Base-by-base conservation (phyloP, 805 yeast genomes). In the Wickerhamiella nectarea region DNA sequence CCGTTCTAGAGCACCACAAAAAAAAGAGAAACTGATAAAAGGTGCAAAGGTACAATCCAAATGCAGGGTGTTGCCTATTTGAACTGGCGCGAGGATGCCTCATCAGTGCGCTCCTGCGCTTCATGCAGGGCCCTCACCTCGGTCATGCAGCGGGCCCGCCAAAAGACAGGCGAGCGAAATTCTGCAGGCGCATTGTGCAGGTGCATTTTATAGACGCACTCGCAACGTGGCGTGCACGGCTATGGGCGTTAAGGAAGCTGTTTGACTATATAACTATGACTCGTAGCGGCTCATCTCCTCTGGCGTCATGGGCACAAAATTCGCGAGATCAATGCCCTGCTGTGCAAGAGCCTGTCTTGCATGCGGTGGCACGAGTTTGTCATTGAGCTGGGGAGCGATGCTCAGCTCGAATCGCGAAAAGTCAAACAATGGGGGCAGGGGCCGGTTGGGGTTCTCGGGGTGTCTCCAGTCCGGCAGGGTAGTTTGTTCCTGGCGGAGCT, bases 401-500 rank as follows among this genome's bases (percentile, higher is more conserved):
- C 65, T 58, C 28, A 67, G 74, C 75, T 43, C 91, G 76, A 55
- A 74, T 65, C 36, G 76, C 62, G 68, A 79, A 91, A 60, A 91
- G 73, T 67, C 82, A 78, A 64, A 86, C 75, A 56, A 80, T 62
- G 40, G 94, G 75, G 65, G 95, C 69, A 61, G 78, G 64, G 67
- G 82, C 62, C 66, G 84, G 80, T 65, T 74, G 72, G 60, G 91
- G 57, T 75, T 77, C 35, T 77, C 71, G 3, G 86, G 83, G 54
- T 76, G 56, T 28, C 69, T 53, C 45, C 69, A 63, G 49, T 68
- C 65, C n/a, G 70, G 69, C 38, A 65, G 52, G 40, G 43, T 50
- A 9, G 68, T 64, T 48, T 65, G 51, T 15, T 67, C 68, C 43
- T 69, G 71, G 59, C 89, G 80, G 52, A 89, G 70, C 57, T 87